Evolutionary conservation across 1,284 basidiomycete genomes (phyloP), one percentile per base, ranked within the genome.

Genomic region (Apiotrichum brassicae): DNA sequence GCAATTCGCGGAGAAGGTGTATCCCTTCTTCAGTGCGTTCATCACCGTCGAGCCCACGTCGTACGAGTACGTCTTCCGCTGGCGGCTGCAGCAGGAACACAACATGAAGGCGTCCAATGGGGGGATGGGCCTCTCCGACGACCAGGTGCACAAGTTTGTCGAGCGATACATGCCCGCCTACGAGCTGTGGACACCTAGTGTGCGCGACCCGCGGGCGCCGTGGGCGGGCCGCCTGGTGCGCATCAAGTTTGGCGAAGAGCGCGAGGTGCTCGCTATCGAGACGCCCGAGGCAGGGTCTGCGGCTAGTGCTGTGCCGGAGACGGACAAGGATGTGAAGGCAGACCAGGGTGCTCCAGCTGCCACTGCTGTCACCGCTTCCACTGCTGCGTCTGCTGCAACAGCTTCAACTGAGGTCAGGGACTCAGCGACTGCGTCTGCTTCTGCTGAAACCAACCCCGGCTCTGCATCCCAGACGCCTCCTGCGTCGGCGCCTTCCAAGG

Each of bases 1-100:
- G 14, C 51, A 51, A 0, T 64, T 69, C 30, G 51, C 57, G 0
- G n/a, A 19, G 13, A 43, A 49, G 13, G 48, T 70, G 12, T 65
- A 68, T 49, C 53, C 55, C 11, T 49, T 28, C 22, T 68, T 71
- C 53, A 26, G 47, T 12, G 58, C 56, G 0, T 55, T 68, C 19
- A 54, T 71, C 18, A 57, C 61, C 36, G 53, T 71, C 42, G 57
- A 63, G 41, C 68, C 68, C 13, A 49, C 55, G 26, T 58, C 52
- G 12, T 65, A 63, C 46, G 60, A 66, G 20, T 57, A 66, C 48
- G 63, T 74, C 26, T 69, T 72, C 57, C 35, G 47, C 11, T 93
- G 90, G 91, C 78, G 90, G 19, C 71, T 86, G 32, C 78, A 94
- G 67, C 90, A 93, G 70, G 91, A 95, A 62, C 86, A 86, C 53